A percentile compares a stretch with the other conserved stretches of the same genome.
Evolutionary conservation across 2,329 filamentous ascomycete genomes (phyloP).

Genomic region (Pestalotiopsis sp.): DNA sequence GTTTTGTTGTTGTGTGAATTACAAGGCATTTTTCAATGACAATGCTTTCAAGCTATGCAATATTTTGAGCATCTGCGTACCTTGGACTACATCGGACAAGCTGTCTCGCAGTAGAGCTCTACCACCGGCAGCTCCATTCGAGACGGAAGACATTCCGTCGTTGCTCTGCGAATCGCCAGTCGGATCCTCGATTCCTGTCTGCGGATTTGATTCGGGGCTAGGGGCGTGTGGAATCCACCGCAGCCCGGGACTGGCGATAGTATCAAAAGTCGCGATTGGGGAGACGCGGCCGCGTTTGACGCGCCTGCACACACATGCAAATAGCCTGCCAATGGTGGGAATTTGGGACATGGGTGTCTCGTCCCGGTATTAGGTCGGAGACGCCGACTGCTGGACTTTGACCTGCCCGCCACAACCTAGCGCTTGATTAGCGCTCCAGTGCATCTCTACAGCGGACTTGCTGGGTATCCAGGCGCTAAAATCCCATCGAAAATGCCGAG

Average conservation of each 20-base stretch:
- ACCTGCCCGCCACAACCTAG: not conserved
- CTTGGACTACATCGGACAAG: slow-evolving; percentile 7
- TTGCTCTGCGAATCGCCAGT: not conserved
- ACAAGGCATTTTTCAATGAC: too few relatives aligned
- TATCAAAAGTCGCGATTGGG: not conserved
- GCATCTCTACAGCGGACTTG: not conserved
- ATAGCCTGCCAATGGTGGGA: not conserved
- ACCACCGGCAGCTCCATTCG: not conserved
- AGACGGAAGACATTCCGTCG: not conserved
- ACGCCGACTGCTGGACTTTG: not conserved
- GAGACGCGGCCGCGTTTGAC: not conserved
- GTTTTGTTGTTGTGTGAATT: too few relatives aligned
- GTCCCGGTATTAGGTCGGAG: not conserved
- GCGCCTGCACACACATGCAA: not conserved
- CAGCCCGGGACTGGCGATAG: not conserved
- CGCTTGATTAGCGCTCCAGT: not conserved
- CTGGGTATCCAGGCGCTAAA: not conserved
- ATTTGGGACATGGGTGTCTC: not conserved
- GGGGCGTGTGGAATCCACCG: not conserved
- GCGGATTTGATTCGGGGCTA: not conserved
- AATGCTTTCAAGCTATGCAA: slow-evolving; percentile 12
- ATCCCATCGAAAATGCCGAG: not conserved
- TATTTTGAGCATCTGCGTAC: not conserved
- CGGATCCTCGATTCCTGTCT: not conserved
- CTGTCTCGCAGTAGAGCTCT: slow-evolving; percentile 1